Conservation (phyloP, 1,284 basidiomycete species). For the Pseudozyma thailandica region DNA sequence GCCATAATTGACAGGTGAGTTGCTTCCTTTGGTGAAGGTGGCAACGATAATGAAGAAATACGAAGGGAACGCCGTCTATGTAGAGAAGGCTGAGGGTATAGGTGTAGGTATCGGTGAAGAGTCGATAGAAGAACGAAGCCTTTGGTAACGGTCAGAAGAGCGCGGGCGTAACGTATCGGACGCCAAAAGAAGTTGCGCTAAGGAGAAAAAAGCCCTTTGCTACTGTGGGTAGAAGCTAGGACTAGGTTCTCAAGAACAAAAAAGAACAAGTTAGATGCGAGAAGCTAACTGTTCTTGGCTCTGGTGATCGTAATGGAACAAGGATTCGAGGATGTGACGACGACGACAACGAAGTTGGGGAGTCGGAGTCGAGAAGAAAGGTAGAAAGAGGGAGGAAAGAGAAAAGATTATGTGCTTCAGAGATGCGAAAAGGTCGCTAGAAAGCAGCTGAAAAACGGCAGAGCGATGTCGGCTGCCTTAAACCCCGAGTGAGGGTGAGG, state of each 20-base stretch:
- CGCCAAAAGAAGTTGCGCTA: slow-evolving; percentile 23
- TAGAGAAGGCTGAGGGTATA: slow-evolving; percentile 14
- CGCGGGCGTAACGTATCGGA: slow-evolving; percentile 54
- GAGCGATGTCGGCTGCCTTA: slow-evolving; percentile 54
- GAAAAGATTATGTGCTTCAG: background rate
- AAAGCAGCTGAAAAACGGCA: slow-evolving; percentile 21
- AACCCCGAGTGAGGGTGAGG: background rate
- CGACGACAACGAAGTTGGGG: background rate
- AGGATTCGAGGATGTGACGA: background rate
- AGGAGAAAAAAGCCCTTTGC: slow-evolving; percentile 4
- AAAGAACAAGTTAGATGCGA: slow-evolving; percentile 5
- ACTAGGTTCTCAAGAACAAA: slow-evolving; percentile 1
- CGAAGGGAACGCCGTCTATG: slow-evolving; percentile 1
- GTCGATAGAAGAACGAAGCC: background rate
- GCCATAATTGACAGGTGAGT: slow-evolving; percentile 32
- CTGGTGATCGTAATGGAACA: slow-evolving; percentile 16
- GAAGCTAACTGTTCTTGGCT: slow-evolving; percentile 18
- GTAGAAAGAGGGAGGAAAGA: background rate
- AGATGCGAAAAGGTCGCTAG: slow-evolving; percentile 36
- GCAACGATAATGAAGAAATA: slow-evolving; percentile 10
- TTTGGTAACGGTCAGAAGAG: slow-evolving; percentile 20
- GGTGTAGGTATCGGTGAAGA: slow-evolving; percentile 14
- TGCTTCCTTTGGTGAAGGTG: slow-evolving; percentile 5
- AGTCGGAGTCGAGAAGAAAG: background rate
- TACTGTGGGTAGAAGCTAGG: background rate